Evolutionary conservation across 495 filamentous ascomycete genomes (phyloP), one percentile per base, ranked within the genome.

Genomic region (Hypoxylon crocopeplum): DNA sequence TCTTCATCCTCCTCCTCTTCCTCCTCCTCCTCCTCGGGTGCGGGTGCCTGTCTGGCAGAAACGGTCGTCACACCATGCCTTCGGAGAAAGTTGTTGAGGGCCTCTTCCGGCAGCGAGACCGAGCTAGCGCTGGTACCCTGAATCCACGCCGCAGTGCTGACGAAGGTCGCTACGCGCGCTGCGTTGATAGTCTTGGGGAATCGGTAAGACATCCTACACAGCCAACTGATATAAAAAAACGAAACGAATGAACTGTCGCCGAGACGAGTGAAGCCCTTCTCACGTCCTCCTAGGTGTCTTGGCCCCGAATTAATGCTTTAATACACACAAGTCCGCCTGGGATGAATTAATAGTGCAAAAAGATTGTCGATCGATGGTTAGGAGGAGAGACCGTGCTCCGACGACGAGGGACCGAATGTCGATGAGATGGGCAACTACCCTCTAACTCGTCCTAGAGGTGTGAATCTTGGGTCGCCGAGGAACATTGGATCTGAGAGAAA

Each of bases 141-240:
- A 24, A 66, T 61, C 62, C 62, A 66, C 12, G 62, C 62, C 21
- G 62, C 62, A 12, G 62, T 66, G 41, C 56, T 66, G 45, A 66
- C 56, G 51, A 66, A 66, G 10, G 56, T 56, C 16, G 62, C 56
- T 40, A 66, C 20, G 62, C 62, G 62, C 56, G 39, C 62, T 56
- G 62, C 62, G 62, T 51, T 61, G 46, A 66, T 66, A 10, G 36
- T 33, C 32, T 45, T 48, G 22, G 62, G 62, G 36, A 66, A 66
- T 3, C 27, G 50, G 47, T 56, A 61, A 8, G 49, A 21, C 62
- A 66, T 66, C 38, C 25, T 51, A 38, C 38, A 41, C 22, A 48
- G 39, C 13, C n/a, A 16, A 49, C 32, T 46, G 38, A 34, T 15
- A 44, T 37, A 48, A 48, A 4, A 13, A 39, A 42, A 41, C 27